Evolutionary conservation across 331 rosid species (phyloP).

Genomic region (Arachis monticola): DNA sequence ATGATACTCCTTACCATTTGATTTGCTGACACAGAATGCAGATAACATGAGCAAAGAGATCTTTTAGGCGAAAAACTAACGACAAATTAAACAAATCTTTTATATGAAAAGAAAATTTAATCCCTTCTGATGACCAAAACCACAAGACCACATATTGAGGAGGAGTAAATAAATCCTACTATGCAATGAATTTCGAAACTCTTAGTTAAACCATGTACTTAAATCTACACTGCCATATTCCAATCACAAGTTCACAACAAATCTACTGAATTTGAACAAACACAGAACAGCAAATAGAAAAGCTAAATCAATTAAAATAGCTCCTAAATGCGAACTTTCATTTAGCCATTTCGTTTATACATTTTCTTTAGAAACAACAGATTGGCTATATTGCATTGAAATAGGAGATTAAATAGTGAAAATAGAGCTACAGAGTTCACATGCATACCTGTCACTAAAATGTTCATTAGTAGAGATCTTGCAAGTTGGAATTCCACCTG

Average conservation of each 20-base stretch:
- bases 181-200: neutral
- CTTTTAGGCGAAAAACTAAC: neutral
- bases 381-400: conserved; percentile 27
- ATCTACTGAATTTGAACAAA: neutral
- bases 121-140: neutral
- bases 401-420: neutral
- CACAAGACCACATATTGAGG: neutral
- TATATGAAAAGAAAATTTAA: conserved; percentile 1
- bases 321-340: neutral
- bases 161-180: conserved; percentile 1
- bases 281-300: neutral
- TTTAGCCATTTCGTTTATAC: neutral
- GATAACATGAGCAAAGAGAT: conserved; percentile 12
- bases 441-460: conserved; percentile 47
- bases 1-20: conserved; percentile 39
- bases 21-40: conserved; percentile 42
- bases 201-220: neutral
- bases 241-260: neutral
- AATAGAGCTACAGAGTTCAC: neutral
- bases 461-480: conserved; percentile 40
- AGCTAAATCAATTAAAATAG: conserved; percentile 20
- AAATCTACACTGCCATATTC: neutral
- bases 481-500: conserved; percentile 53
- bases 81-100: neutral
- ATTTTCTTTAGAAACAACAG: neutral